Conservation (phyloP, 306 rosid species). For the Lablab purpureus region DNA sequence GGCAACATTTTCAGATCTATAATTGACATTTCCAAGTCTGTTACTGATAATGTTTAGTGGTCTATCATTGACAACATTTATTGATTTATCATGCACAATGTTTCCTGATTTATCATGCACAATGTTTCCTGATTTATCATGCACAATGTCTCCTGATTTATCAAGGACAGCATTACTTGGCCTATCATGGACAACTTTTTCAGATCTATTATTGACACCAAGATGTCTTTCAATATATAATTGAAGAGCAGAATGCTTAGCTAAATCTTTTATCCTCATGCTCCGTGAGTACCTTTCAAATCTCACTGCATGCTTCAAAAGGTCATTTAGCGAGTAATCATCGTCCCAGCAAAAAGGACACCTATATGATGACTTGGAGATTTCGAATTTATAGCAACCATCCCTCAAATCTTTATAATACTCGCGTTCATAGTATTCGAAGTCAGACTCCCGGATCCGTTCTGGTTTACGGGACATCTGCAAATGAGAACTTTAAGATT, state of each 20-base stretch:
- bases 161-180: background rate
- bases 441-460: conserved; percentile 49
- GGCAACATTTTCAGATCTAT: background rate
- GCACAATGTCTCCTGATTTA: background rate
- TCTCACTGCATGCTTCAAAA: conserved; percentile 62
- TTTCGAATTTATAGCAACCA: conserved; percentile 44
- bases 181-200: background rate
- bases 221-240: conserved; percentile 57
- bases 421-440: conserved; percentile 42
- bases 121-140: conserved; percentile 40
- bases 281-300: conserved; percentile 39
- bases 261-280: conserved; percentile 50
- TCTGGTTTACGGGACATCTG: conserved; percentile 47
- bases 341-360: conserved; percentile 74
- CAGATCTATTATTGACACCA: background rate
- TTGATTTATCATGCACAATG: background rate
- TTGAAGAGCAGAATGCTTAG: conserved; percentile 67
- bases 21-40: background rate
- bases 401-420: conserved; percentile 60
- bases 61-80: background rate
- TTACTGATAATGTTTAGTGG: background rate
- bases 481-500: conserved; percentile 27
- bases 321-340: conserved; percentile 53
- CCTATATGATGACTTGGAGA: conserved; percentile 55
- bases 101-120: conserved; percentile 7